phyloP scores from a whole-genome alignment of 2,329 filamentous ascomycete species.

The Colletotrichum eremochloae region DNA sequence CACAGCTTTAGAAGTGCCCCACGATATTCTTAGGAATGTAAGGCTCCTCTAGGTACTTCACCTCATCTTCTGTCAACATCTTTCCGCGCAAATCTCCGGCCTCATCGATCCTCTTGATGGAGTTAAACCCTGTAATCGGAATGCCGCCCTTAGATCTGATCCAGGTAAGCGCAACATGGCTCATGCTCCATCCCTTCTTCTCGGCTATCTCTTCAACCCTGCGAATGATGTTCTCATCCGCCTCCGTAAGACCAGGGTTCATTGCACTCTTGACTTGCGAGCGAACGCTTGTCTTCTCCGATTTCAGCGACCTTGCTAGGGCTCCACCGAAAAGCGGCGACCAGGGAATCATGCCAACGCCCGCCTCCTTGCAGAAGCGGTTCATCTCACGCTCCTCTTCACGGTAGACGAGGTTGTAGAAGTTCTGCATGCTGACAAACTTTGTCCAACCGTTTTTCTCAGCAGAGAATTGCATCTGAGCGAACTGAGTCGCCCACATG shows the following conservation, averaged over 20 bases:
- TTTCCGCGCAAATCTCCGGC: constrained; percentile 32
- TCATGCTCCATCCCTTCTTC: constrained; percentile 40
- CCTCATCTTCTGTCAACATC: constrained; percentile 31
- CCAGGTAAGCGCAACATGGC: constrained; percentile 38
- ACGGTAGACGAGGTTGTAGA: constrained; percentile 67
- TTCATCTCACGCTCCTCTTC: constrained; percentile 68
- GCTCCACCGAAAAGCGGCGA: constrained; percentile 36
- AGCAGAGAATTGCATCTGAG: constrained; percentile 62
- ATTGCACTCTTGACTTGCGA: constrained; percentile 2
- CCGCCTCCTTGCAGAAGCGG: constrained; percentile 56
- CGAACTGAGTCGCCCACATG: constrained; percentile 40
- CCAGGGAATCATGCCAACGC: constrained; percentile 51
- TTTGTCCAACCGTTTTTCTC: constrained; percentile 68
- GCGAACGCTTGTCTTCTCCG: constrained; percentile 4
- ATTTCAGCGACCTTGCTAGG: constrained; percentile 18
- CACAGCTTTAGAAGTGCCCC: constrained; percentile 45
- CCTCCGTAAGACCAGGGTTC: constrained; percentile 11
- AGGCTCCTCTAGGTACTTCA: constrained; percentile 35
- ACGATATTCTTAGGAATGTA: constrained; percentile 40
- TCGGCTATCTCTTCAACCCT: constrained; percentile 37
- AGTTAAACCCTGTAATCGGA: constrained; percentile 40
- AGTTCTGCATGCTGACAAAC: constrained; percentile 70
- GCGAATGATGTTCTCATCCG: constrained; percentile 31
- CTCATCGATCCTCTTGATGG: constrained; percentile 33
- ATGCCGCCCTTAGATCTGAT: constrained; percentile 31